These are phyloP conservation scores for Juglanconis juglandina DNA, from an alignment of 2,329 filamentous ascomycete genomes.

Conservation along the genomic window DNA sequence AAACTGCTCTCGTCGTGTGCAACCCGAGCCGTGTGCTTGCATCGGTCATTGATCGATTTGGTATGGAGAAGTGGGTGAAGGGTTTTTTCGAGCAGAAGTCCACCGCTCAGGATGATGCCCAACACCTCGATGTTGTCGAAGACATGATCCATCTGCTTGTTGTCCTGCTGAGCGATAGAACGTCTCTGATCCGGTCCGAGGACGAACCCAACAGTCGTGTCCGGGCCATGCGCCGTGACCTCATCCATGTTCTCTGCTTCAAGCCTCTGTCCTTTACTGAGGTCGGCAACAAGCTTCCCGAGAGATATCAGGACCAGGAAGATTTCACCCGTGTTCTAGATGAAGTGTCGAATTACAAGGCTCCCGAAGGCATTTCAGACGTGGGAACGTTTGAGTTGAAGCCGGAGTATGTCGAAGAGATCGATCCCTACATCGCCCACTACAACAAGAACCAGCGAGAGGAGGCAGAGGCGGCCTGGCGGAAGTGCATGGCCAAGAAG, in stretches of 20 bases:
- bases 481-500: slow-evolving; percentile 80
- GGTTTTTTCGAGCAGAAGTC: slow-evolving; percentile 72
- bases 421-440: slow-evolving; percentile 94
- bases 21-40: slow-evolving; percentile 79
- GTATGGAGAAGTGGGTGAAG: slow-evolving; percentile 81
- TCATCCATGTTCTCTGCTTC: slow-evolving; percentile 92
- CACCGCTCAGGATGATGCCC: slow-evolving; percentile 75
- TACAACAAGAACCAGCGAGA: slow-evolving; percentile 97
- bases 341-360: slow-evolving; percentile 83
- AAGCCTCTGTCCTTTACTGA: slow-evolving; percentile 94
- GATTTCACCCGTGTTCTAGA: slow-evolving; percentile 81
- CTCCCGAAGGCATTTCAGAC: slow-evolving; percentile 87
- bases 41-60: slow-evolving; percentile 87
- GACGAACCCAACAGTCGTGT: slow-evolving; percentile 64
- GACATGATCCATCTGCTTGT: slow-evolving; percentile 94
- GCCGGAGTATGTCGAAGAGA: slow-evolving; percentile 76
- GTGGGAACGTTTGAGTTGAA: slow-evolving; percentile 93
- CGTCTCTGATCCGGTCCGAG: slow-evolving; percentile 67
- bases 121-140: slow-evolving; percentile 89
- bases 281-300: slow-evolving; percentile 78
- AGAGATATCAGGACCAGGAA: slow-evolving; percentile 85
- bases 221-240: slow-evolving; percentile 77
- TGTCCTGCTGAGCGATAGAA: slow-evolving; percentile 83
- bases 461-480: slow-evolving; percentile 87
- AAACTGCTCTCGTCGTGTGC: slow-evolving; percentile 85